Percentiles rank a stretch among this genome's conserved stretches.
Evolutionary conservation across 78 protist species (phyloP).

Genomic region (Pirum gemmata): DNA sequence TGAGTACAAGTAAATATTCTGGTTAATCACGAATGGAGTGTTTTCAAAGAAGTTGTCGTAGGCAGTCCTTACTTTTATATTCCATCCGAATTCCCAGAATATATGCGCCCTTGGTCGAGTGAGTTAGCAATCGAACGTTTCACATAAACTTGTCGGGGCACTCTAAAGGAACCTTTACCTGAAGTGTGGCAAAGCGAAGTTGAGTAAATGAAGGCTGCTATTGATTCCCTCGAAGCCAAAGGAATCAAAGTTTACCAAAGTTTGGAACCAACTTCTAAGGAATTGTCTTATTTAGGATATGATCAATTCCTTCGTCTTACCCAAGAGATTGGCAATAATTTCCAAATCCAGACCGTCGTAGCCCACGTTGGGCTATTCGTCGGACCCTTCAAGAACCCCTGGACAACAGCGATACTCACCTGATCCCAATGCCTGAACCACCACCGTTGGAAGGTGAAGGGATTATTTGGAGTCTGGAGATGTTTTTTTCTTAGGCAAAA

Average conservation of each 20-base stretch:
- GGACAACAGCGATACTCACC: background rate
- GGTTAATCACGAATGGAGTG: no score
- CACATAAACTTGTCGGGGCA: background rate
- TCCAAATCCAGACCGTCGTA: background rate
- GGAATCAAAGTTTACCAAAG: background rate
- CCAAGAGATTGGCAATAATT: background rate
- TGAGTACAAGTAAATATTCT: no score
- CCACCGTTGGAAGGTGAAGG: background rate
- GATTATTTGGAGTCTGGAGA: background rate
- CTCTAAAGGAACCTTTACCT: background rate
- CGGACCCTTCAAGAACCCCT: background rate
- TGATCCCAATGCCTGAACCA: background rate
- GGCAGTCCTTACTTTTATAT: no score
- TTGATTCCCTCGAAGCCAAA: background rate
- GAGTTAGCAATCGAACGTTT: no score
- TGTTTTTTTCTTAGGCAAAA: background rate
- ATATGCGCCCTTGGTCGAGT: no score
- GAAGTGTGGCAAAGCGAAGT: background rate
- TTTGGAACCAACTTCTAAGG: background rate
- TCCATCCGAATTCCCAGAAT: no score
- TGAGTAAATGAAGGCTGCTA: background rate
- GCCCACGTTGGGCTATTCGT: background rate
- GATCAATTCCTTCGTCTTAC: background rate
- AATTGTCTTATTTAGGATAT: background rate
- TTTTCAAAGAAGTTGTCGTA: no score